Evolutionary conservation across 129 eudicot species (phyloP).

Genomic region (Sambucus nigra): DNA sequence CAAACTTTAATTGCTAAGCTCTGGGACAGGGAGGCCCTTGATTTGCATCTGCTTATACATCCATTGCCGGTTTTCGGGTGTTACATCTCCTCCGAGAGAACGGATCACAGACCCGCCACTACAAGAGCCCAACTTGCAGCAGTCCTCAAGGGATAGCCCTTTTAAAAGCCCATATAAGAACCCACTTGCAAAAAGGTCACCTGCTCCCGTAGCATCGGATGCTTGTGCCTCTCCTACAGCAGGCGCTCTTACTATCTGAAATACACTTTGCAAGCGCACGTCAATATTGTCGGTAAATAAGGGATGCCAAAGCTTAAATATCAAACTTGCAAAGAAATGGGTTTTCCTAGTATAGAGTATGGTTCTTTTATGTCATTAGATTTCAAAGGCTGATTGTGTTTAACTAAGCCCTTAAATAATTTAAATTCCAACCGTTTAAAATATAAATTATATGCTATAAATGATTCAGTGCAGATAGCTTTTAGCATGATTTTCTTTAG

Average conservation of each 20-base stretch:
- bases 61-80: constrained; percentile 87
- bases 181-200: constrained; percentile 97
- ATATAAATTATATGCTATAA: too few species aligned
- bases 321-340: not conserved
- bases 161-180: constrained; percentile 82
- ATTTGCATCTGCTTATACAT: constrained; percentile 86
- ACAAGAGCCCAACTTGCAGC: constrained; percentile 81
- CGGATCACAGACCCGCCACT: constrained; percentile 92
- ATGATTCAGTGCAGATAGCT: too few species aligned
- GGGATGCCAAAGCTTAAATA: not conserved
- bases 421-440: too few species aligned
- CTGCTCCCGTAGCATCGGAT: constrained; percentile 95
- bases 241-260: constrained; percentile 61
- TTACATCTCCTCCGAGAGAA: constrained; percentile 90
- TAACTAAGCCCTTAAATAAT: too few species aligned
- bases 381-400: not conserved
- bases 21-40: constrained; percentile 55
- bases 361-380: not conserved
- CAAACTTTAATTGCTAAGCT: not conserved
- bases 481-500: too few species aligned
- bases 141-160: constrained; percentile 78
- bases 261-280: not conserved
- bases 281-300: not conserved
- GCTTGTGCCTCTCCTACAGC: constrained; percentile 69
- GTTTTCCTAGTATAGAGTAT: not conserved